Conservation (phyloP, 2,329 filamentous ascomycete species). For the Fonsecaea nubica region DNA sequence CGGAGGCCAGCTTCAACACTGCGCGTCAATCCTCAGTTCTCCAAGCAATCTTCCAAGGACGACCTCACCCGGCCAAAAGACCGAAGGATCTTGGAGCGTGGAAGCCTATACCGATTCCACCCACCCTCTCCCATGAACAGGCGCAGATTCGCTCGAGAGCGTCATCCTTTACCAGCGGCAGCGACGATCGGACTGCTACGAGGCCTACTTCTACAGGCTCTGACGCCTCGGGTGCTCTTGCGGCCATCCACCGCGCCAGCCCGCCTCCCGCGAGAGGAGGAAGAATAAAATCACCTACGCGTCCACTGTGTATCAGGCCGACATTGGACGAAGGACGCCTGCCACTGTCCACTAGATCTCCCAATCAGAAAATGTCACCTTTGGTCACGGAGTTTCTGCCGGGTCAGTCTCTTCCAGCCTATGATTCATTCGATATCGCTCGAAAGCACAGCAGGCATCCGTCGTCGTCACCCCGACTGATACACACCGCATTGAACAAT, state of each 20-base stretch:
- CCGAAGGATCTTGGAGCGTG: conserved; percentile 41
- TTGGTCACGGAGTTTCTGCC: conserved; percentile 33
- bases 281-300: conserved; percentile 36
- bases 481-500: conserved; percentile 34
- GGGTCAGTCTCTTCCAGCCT: not conserved
- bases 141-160: conserved; percentile 42
- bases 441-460: conserved; percentile 25
- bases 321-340: conserved; percentile 41
- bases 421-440: conserved; percentile 7
- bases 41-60: conserved; percentile 38
- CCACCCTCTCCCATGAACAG: conserved; percentile 39
- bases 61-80: conserved; percentile 16
- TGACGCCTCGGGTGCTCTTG: conserved; percentile 49
- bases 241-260: conserved; percentile 48
- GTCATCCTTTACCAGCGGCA: conserved; percentile 34
- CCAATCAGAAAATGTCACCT: conserved; percentile 36
- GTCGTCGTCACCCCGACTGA: conserved; percentile 35
- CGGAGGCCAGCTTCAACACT: conserved; percentile 22
- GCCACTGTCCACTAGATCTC: conserved; percentile 45
- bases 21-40: conserved; percentile 26
- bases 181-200: conserved; percentile 30
- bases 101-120: conserved; percentile 39
- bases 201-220: conserved; percentile 43
- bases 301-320: conserved; percentile 24
- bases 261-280: conserved; percentile 42